Base-by-base conservation (phyloP, 1,139 yeast genomes). In the Yamadazyma spencermartinsiae region DNA sequence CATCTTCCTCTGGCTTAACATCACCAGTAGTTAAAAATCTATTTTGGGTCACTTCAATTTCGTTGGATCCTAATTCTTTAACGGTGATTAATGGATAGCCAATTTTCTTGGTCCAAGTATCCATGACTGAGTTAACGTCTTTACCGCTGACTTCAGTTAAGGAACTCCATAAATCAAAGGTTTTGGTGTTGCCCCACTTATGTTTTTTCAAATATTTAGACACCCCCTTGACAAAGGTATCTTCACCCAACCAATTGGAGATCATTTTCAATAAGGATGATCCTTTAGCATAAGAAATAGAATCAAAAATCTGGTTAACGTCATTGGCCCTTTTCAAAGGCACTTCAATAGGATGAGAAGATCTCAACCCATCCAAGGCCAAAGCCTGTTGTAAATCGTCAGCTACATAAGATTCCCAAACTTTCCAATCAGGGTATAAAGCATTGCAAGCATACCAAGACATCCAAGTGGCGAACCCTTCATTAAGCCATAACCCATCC, bases 401-500 rank as follows among this genome's bases (percentile, higher is more conserved):
- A 5, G 77, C 62, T n/a, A 76, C 79, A 50, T 75, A 77, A 6
- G 67, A 68, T 43, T 72, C 70, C 65, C 78, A 78, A 14, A 74
- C 73, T 46, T 76, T 72, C 82, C 82, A 78, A 37, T 77, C 82
- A 14, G 81, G 82, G 51, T 68, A 69, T 44, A 76, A 64, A 31
- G 69, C 48, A 50, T 77, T 78, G 43, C 74, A 76, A 34, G 78
- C 77, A 33, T 66, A 61, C 65, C 68, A 73, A 5, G 79, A 78
- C 50, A 73, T 76, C 74, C 79, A 77, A 12, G 83, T 78, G 12
- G 83, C 83, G 56, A 85, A 85, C 19, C 95, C 95, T 65, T 87
- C 96, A 61, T 87, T 87, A 50, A 87, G 75, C 95, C 95, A 87
- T 48, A 87, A 75, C 44, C 86, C 95, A 61, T 87, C 94, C 96